Conservation (phyloP, 345 rosid species). For the Stellera chamaejasme region DNA sequence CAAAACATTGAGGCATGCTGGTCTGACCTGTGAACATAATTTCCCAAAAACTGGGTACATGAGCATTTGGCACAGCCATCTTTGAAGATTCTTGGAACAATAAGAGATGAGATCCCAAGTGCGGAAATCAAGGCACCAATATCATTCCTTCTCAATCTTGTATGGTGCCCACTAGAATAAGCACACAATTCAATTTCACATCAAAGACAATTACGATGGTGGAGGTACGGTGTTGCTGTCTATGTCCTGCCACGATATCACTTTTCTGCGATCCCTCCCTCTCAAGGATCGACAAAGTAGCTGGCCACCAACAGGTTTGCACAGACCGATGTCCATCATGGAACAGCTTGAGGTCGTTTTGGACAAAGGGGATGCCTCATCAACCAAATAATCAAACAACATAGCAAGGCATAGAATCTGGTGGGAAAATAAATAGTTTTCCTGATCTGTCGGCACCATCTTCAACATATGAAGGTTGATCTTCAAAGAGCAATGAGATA, state of each 20-base stretch:
- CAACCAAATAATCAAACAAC: slow-evolving; percentile 74
- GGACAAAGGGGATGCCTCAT: slow-evolving; percentile 42
- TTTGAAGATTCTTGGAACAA: too few species aligned
- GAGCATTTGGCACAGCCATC: too few species aligned
- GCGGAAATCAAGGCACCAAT: too few species aligned
- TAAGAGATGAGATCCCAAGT: too few species aligned
- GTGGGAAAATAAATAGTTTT: slow-evolving; percentile 53
- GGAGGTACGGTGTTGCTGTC: slow-evolving; percentile 43
- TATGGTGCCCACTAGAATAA: too few species aligned
- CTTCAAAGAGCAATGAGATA: slow-evolving; percentile 26
- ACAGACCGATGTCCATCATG: slow-evolving; percentile 68
- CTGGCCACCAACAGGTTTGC: slow-evolving; percentile 64
- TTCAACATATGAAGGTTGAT: slow-evolving; percentile 74
- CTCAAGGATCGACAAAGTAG: slow-evolving; percentile 78
- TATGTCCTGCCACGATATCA: slow-evolving; percentile 82
- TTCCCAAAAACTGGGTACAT: too few species aligned
- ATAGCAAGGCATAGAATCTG: slow-evolving; percentile 72
- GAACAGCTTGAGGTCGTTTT: slow-evolving; percentile 46
- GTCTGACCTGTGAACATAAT: too few species aligned
- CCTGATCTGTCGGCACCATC: slow-evolving; percentile 52
- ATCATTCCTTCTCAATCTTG: too few species aligned
- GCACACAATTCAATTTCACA: too few species aligned
- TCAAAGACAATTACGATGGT: too few species aligned
- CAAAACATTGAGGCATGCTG: too few species aligned
- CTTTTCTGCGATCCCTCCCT: slow-evolving; percentile 86